Base-by-base conservation (phyloP, 1,284 basidiomycete species). In the Cutaneotrichosporon curvatum region DNA sequence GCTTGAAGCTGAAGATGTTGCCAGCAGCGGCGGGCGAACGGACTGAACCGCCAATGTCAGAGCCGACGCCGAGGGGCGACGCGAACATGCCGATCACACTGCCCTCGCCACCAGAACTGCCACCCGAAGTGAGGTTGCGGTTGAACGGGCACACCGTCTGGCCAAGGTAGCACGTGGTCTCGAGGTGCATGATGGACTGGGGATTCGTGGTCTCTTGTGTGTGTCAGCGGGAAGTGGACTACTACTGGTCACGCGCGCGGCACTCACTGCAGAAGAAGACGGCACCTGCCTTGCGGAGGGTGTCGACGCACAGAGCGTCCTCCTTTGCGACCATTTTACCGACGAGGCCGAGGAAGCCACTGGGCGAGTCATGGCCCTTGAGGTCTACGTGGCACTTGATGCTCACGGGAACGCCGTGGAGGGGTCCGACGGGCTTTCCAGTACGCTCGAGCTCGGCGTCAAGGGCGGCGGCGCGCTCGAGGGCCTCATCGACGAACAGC, bases 371-470 rank as follows among this genome's bases (percentile, higher is more conserved):
- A 12, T 75, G 67, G 0, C 71, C 67, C 2, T 71, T 61, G 45
- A 73, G 56, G 40, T 62, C 55, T 40, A 73, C 65, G 41, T 72
- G 67, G 43, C 73, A 49, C 70, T 81, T 82, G 47, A 84, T 57
- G 10, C 77, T 80, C 43, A 83, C 69, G 0, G 81, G 81, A 2
- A 84, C 65, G 5, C 81, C 81, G 54, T 81, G 79, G 16, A 82
- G 67, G 2, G 79, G 78, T 0, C 81, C 80, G n/a, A 78, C 71
- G 14, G 28, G 8, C 53, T 71, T 73, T 12, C 76, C 76, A 0
- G 71, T 76, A 23, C 60, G 60, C 39, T 72, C 72, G 12, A 81
- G 62, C 55, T 80, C 68, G 3, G 70, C 75, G 54, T 85, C 84
- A 4, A 83, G 73, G 58, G 76, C 71, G 76, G 72, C 68, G 4